Conservation (phyloP, 768 basidiomycete species). For the Rhodosporidiobolus odoratus region DNA sequence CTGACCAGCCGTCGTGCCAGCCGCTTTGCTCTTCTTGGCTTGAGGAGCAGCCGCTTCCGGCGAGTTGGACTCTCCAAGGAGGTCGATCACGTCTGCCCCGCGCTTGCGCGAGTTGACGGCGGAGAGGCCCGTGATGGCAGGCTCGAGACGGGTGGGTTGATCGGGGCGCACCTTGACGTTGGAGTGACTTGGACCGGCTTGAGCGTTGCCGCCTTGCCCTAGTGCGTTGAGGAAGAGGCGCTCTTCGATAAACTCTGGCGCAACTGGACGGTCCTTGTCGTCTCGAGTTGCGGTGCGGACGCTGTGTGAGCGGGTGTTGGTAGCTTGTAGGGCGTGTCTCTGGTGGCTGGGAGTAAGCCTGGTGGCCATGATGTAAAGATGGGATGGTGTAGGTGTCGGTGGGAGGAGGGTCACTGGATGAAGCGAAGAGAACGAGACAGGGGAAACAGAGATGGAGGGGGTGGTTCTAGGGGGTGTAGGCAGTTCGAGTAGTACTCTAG, state of each 20-base stretch:
- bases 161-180: background rate
- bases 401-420: background rate
- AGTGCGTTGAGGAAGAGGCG: conserved; percentile 13
- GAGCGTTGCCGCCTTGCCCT: background rate
- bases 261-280: conserved; percentile 3
- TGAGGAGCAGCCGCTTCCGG: background rate
- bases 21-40: background rate
- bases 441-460: too few relatives aligned
- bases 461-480: too few relatives aligned
- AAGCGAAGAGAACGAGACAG: too few relatives aligned
- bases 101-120: conserved; percentile 11
- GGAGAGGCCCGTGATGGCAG: too few relatives aligned
- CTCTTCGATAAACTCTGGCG: conserved; percentile 13
- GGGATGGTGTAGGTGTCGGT: background rate
- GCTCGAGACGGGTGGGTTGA: too few relatives aligned
- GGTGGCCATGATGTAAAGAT: background rate
- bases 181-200: background rate
- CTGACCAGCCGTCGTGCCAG: background rate
- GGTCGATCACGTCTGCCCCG: background rate
- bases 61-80: conserved; percentile 6
- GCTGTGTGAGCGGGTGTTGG: conserved; percentile 16
- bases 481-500: too few relatives aligned
- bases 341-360: background rate
- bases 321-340: background rate
- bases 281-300: conserved; percentile 6